A percentile compares a stretch with the other conserved stretches of the same genome.
Evolutionary conservation across 2,329 filamentous ascomycete genomes (phyloP).

Genomic region (Delphinella strobiligena): DNA sequence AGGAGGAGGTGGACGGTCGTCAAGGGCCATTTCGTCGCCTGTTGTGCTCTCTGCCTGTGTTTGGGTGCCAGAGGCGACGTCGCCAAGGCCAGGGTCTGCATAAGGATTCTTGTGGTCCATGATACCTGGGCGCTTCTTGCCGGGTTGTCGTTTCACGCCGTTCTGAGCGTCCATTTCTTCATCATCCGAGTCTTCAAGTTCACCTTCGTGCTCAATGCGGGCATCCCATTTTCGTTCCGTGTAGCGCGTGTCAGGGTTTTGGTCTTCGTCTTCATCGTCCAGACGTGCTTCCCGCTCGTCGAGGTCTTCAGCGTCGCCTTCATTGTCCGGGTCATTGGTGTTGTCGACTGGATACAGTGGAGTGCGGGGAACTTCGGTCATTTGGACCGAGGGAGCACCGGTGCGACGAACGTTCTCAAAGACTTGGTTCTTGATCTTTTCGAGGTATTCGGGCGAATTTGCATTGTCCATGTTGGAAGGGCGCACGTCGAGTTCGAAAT

Average conservation of each 20-base stretch:
- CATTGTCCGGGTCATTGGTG: conserved; percentile 11
- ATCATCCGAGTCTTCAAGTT: conserved; percentile 80
- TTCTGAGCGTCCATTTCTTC: conserved; percentile 67
- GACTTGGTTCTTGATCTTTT: conserved; percentile 54
- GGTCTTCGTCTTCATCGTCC: conserved; percentile 66
- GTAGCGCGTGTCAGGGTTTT: conserved; percentile 71
- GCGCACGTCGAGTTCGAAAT: conserved; percentile 57
- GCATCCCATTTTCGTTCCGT: conserved; percentile 77
- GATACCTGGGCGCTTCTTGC: conserved; percentile 34
- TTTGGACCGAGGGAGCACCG: conserved; percentile 48
- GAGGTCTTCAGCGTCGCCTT: conserved; percentile 41
- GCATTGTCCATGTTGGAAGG: conserved; percentile 64
- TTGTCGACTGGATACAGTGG: conserved; percentile 24
- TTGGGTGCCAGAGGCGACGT: conserved; percentile 6
- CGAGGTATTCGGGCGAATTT: conserved; percentile 55
- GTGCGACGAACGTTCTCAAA: conserved; percentile 56
- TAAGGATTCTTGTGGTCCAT: conserved; percentile 49
- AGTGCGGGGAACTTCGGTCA: conserved; percentile 50
- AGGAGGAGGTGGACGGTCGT: conserved; percentile 4
- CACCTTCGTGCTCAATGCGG: conserved; percentile 57
- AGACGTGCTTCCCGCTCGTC: conserved; percentile 54
- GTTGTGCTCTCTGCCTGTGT: conserved; percentile 1
- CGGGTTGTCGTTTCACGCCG: conserved; percentile 49
- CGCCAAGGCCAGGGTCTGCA: conserved; percentile 24
- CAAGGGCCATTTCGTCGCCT: conserved; percentile 16